phyloP scores from a whole-genome alignment of 164 flowering plant species.

The Chloranthus sessilifolius region DNA sequence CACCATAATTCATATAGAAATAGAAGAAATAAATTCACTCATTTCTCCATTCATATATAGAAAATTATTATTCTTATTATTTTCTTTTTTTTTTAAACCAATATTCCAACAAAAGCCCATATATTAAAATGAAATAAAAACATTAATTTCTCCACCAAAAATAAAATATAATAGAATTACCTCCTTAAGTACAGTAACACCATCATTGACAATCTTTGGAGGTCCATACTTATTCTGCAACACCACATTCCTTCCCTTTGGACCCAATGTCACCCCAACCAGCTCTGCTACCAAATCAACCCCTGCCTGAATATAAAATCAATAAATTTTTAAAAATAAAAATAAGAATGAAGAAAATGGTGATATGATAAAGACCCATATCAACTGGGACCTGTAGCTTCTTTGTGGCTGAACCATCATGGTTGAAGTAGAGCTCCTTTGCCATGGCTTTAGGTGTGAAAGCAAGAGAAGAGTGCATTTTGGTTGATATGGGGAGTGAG shows the following conservation, averaged over 20 bases:
- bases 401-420: constrained; percentile 66
- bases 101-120: background rate
- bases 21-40: background rate
- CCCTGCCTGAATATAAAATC: constrained; percentile 55
- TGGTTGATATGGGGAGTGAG: constrained; percentile 17
- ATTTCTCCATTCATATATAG: background rate
- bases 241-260: constrained; percentile 94
- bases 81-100: background rate
- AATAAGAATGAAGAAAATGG: background rate
- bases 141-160: background rate
- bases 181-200: constrained; percentile 86
- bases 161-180: constrained; percentile 20
- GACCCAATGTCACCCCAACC: constrained; percentile 85
- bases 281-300: constrained; percentile 73
- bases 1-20: too few relatives aligned
- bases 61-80: too few relatives aligned
- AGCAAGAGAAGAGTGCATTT: constrained; percentile 13
- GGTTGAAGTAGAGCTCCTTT: constrained; percentile 79
- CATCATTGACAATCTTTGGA: constrained; percentile 93
- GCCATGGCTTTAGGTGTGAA: constrained; percentile 41
- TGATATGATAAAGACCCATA: background rate
- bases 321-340: background rate
- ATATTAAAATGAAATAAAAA: background rate
- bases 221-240: constrained; percentile 89
- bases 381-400: constrained; percentile 62